These are phyloP conservation scores for Kluyveromyces dobzhanskii DNA, from an alignment of 805 yeast species.

Conservation along the genomic window DNA sequence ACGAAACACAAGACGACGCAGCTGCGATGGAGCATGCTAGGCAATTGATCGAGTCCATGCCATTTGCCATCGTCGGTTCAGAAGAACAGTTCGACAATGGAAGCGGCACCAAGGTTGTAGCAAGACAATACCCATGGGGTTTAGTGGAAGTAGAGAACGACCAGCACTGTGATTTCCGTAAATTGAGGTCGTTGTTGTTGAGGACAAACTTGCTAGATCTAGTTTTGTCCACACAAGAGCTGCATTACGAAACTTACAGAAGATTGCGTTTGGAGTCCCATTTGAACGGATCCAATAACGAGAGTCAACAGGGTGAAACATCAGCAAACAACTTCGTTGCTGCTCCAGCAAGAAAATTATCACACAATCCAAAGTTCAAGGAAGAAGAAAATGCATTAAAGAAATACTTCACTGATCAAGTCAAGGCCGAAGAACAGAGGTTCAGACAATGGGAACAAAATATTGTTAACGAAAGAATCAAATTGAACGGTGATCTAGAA, in stretches of 20 bases:
- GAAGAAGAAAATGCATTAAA: conserved; percentile 94
- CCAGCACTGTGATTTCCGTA: conserved; percentile 75
- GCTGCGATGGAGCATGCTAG: conserved; percentile 76
- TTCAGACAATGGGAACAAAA: conserved; percentile 98
- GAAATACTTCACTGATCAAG: conserved; percentile 93
- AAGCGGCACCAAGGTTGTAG: conserved; percentile 59
- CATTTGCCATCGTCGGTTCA: conserved; percentile 76
- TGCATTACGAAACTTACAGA: conserved; percentile 77
- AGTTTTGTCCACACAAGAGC: conserved; percentile 68
- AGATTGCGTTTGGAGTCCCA: conserved; percentile 55
- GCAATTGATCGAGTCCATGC: conserved; percentile 75
- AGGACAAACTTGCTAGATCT: conserved; percentile 81
- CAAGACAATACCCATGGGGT: conserved; percentile 90
- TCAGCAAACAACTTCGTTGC: conserved; percentile 18
- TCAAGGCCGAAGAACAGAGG: conserved; percentile 92
- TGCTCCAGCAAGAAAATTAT: conserved; percentile 42
- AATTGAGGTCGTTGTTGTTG: conserved; percentile 66
- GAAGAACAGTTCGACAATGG: conserved; percentile 59
- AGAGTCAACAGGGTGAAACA: conserved; percentile 22
- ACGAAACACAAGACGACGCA: conserved; percentile 38
- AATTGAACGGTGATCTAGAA: conserved; percentile 89
- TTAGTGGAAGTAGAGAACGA: conserved; percentile 82
- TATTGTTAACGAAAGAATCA: conserved; percentile 88
- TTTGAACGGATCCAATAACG: conserved; percentile 25
- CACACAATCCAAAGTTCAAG: conserved; percentile 83